Evolutionary conservation across 2,329 filamentous ascomycete genomes (phyloP), one percentile per base, ranked within the genome.

Genomic region (Cladosporium sp.): DNA sequence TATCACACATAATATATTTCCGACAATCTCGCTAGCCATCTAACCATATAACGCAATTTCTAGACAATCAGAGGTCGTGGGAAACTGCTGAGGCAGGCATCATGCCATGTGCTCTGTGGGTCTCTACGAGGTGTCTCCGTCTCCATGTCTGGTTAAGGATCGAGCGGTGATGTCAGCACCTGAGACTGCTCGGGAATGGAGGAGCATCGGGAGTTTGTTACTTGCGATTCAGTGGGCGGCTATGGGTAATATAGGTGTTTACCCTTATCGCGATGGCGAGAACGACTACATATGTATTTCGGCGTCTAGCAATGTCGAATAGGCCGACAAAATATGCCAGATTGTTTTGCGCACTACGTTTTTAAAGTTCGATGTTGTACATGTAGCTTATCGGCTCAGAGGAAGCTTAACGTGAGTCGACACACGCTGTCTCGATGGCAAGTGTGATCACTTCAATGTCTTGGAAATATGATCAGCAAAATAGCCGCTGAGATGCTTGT

Each of bases 131-230:
- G n/a, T 47, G 41, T 47, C n/a, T 21, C 41, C 41, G 41, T 47
- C 41, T 47, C 41, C 41, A 47, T 47, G 26, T 54, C 51, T 18
- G 26, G 51, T 30, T 32, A 34, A 54, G 26, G 15, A 32, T 34
- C 32, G 18, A 34, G 52, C 55, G 34, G 55, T 58, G 55, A 58
- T 58, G 55, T 58, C 55, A 58, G 55, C n/a, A 58, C 38, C 32
- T 41, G 21, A 36, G n/a, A 26, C 24, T 15, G 49, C 49, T 18
- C 49, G 24, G 26, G 28, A 30, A 14, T 54, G 49, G 14, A 54
- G 24, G 6, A 54, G 28, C 24, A 21, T 47, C 41, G 41, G 41
- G 41, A 47, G 41, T 21, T 21, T 47, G 8, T 47, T 21, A 12
- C n/a, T 12, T 47, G 41, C 41, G 4, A 24, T 47, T 47, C 41